Base-by-base conservation (phyloP, 768 basidiomycete species). In the Pleurotus djamor region DNA sequence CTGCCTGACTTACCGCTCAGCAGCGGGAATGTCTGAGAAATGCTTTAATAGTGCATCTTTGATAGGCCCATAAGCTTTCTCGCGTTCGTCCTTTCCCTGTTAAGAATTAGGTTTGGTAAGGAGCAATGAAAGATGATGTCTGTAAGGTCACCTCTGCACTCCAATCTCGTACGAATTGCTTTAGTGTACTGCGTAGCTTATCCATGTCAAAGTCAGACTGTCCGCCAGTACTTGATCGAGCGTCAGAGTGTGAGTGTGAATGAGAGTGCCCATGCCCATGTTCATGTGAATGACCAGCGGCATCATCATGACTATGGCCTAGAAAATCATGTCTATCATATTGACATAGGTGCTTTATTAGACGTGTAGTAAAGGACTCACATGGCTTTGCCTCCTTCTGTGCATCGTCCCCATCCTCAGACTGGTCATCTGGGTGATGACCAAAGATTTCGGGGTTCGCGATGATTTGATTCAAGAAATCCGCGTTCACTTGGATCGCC, bases 121-220 rank as follows among this genome's bases (percentile, higher is more conserved):
- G 10, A 35, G 34, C 14, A 41, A 34, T 32, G 37, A 35, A 47
- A 32, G 28, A 28, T 44, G n/a, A 60, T 48, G 38, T 21, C 43
- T 44, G 16, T 14, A n/a, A 16, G 34, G 9, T 6, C 43, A 94
- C 92, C 77, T 93, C 89, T 63, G 79, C 82, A 60, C 90, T 92
- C 95, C 96, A 98, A 68, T 98, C 95, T 10, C 95, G 82, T 8
- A 94, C 94, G 54, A 96, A 89, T 66, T 96, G 94, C 67, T 96
- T 93, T 41, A 98, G 72, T 0, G 95, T 96, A 67, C 93, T 95
- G 59, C 94, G 77, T 43, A 98, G 76, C 68, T 96, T 96, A 69
- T 97, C 94, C 86, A 91, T 89, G 64, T 94, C 90, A 61, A 83
- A 83, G 38, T 92, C 90, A 0, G 82, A 85, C 0, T 86, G 82